phyloP scores from a whole-genome alignment of 2,329 filamentous ascomycete species.

The Verticillium dahliae region DNA sequence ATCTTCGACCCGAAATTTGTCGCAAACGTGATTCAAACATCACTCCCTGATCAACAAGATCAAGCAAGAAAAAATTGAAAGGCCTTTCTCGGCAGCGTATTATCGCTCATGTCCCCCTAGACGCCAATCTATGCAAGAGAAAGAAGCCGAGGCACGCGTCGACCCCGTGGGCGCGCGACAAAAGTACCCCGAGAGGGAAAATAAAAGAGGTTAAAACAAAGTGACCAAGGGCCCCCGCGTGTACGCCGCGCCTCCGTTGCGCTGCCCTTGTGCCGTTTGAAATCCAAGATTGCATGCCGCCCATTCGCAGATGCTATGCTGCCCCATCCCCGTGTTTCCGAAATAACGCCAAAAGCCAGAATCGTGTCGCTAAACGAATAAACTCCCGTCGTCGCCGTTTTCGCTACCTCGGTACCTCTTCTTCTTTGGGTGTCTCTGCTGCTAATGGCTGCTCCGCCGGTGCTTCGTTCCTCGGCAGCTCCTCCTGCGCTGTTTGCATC shows the following conservation, averaged over 20 bases:
- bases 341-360: background rate
- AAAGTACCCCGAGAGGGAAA: background rate
- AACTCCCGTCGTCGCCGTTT: background rate
- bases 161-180: background rate
- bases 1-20: too few species aligned
- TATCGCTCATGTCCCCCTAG: background rate
- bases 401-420: background rate
- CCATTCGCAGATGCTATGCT: background rate
- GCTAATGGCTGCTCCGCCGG: background rate
- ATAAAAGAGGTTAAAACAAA: background rate
- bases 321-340: background rate
- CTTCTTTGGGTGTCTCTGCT: background rate
- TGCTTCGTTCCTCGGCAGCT: background rate
- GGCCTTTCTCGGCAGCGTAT: background rate
- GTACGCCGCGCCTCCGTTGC: background rate
- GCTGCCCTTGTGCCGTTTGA: background rate
- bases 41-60: too few species aligned
- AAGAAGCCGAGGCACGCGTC: background rate
- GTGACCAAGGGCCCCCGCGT: background rate
- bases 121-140: background rate
- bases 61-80: too few species aligned
- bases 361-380: background rate
- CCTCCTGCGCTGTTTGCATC: too few species aligned
- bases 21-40: too few species aligned
- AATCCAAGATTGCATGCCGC: background rate